These are phyloP conservation scores for Xylaria scruposa DNA, from an alignment of 495 filamentous ascomycete species.

Conservation along the genomic window DNA sequence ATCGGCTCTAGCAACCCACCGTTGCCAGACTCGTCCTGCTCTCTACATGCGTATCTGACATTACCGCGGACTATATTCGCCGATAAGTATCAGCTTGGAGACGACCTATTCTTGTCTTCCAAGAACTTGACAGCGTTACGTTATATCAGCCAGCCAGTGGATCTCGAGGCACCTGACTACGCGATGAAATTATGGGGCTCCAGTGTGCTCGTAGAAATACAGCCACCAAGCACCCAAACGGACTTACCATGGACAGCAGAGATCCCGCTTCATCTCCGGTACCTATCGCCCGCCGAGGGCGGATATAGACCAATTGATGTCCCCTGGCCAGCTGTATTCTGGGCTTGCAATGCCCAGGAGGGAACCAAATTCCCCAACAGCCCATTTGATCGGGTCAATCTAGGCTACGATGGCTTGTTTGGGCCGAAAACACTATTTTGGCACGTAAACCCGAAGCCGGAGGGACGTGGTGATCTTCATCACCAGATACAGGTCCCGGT, in stretches of 20 bases:
- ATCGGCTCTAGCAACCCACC: conserved; percentile 50
- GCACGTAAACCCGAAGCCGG: conserved; percentile 69
- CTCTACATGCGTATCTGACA: conserved; percentile 82
- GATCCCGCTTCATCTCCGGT: conserved; percentile 88
- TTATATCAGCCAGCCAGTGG: conserved; percentile 77
- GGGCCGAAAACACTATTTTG: conserved; percentile 83
- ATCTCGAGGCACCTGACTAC: conserved; percentile 93
- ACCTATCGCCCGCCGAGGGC: conserved; percentile 65
- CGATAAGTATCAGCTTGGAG: conserved; percentile 84
- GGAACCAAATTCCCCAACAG: conserved; percentile 75
- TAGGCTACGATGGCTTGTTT: conserved; percentile 91
- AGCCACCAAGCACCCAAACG: conserved; percentile 50
- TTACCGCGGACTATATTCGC: conserved; percentile 84
- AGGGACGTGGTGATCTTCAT: conserved; percentile 52
- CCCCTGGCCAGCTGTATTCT: conserved; percentile 84
- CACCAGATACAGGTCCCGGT: conserved; percentile 77
- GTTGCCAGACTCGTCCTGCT: conserved; percentile 59
- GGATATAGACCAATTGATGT: conserved; percentile 61
- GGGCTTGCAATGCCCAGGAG: conserved; percentile 83
- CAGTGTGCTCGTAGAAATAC: conserved; percentile 76
- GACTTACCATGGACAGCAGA: conserved; percentile 68
- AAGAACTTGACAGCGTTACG: conserved; percentile 75
- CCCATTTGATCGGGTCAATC: conserved; percentile 82
- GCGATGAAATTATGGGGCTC: conserved; percentile 80
- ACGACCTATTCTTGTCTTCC: conserved; percentile 73